Conservation (phyloP, 345 rosid species). For the Balakata baccata region DNA sequence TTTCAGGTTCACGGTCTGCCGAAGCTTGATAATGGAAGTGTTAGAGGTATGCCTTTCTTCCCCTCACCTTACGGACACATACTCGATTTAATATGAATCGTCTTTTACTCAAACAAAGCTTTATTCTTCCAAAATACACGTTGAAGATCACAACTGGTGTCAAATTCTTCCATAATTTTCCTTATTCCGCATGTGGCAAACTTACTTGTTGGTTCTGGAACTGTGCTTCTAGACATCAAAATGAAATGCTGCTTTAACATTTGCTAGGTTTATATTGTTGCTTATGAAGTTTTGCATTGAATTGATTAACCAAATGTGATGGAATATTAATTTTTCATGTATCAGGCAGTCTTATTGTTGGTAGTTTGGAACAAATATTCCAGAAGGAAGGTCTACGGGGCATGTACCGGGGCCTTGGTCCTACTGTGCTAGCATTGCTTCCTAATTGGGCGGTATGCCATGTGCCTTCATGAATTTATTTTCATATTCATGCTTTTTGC, state of each 20-base stretch:
- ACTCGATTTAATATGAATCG: not conserved
- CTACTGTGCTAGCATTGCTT: conserved; percentile 75
- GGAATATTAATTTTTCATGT: not conserved
- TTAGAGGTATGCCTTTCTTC: conserved; percentile 41
- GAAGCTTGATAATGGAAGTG: conserved; percentile 32
- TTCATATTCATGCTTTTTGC: conserved; percentile 1
- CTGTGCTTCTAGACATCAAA: not conserved
- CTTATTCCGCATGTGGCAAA: not conserved
- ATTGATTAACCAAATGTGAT: not conserved
- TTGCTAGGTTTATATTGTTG: not conserved
- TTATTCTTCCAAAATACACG: not conserved
- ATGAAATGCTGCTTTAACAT: too few species aligned
- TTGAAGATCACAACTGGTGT: not conserved
- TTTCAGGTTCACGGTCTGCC: conserved; percentile 88
- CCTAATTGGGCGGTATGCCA: conserved; percentile 82
- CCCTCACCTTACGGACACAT: too few species aligned
- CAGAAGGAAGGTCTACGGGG: conserved; percentile 74
- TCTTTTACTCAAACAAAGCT: not conserved
- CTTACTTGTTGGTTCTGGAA: not conserved
- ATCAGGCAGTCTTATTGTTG: conserved; percentile 78
- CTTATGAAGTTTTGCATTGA: not conserved
- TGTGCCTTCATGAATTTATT: not conserved
- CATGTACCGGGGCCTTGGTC: conserved; percentile 73
- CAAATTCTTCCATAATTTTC: not conserved
- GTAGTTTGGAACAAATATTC: conserved; percentile 66